Conservation (phyloP, 257 asterid species). For the Apocynum venetum region DNA sequence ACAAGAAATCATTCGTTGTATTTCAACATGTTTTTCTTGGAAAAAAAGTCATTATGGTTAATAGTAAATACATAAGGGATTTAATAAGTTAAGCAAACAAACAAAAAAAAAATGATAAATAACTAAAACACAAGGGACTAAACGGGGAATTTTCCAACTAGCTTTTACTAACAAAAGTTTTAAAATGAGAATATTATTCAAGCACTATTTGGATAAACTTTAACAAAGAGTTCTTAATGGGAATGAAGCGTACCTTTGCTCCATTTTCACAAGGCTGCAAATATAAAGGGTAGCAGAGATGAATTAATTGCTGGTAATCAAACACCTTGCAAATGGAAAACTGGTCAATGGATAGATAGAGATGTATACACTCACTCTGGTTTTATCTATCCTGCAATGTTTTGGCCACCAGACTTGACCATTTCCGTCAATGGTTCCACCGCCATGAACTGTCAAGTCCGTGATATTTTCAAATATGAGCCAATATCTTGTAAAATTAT, state of each 20-base stretch:
- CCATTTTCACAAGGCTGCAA: constrained; percentile 34
- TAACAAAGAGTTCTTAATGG: not conserved
- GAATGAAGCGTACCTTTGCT: constrained; percentile 24
- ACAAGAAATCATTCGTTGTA: too few relatives aligned
- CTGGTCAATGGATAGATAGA: not conserved
- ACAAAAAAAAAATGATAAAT: too few relatives aligned
- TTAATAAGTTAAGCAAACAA: too few relatives aligned
- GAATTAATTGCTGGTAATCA: not conserved
- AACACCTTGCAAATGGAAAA: not conserved
- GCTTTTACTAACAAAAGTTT: not conserved
- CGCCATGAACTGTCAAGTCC: constrained; percentile 54
- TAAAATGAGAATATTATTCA: not conserved
- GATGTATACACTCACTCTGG: constrained; percentile 27
- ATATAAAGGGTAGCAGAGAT: not conserved
- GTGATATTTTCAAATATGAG: constrained; percentile 50
- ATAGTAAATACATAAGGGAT: too few relatives aligned
- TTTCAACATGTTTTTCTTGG: too few relatives aligned
- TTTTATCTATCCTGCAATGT: constrained; percentile 70
- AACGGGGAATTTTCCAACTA: too few relatives aligned
- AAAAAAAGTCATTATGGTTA: too few relatives aligned
- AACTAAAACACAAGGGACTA: too few relatives aligned
- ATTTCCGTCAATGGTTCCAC: constrained; percentile 79
- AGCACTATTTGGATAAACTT: too few relatives aligned
- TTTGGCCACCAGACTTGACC: constrained; percentile 89
- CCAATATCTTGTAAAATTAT: constrained; percentile 48